These are phyloP conservation scores for Salix suchowensis DNA, from an alignment of 345 rosid species.

Conservation along the genomic window DNA sequence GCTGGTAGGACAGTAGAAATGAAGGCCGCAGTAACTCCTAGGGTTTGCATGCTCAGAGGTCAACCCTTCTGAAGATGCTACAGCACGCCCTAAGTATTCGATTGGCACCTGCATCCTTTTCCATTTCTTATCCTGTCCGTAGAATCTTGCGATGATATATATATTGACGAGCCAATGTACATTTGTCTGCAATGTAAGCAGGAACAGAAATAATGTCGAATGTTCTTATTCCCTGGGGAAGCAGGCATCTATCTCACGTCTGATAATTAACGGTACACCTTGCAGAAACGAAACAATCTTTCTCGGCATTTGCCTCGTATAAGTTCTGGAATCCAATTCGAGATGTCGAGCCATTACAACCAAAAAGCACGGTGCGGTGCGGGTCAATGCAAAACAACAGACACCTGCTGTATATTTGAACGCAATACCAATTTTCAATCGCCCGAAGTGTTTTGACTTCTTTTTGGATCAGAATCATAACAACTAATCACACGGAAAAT, in stretches of 20 bases:
- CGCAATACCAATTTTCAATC: too few species aligned
- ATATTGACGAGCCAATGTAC: neutral
- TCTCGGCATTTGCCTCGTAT: neutral
- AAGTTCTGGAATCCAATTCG: conserved; percentile 4
- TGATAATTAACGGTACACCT: too few species aligned
- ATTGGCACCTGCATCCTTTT: neutral
- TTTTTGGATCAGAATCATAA: too few species aligned
- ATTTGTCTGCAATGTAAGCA: neutral
- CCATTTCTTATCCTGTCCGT: neutral
- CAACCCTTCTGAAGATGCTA: neutral
- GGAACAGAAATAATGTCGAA: neutral
- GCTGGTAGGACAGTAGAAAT: neutral
- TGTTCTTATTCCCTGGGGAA: conserved; percentile 1
- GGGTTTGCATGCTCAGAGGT: neutral
- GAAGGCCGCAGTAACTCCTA: neutral
- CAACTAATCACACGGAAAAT: neutral
- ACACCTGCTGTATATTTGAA: too few species aligned
- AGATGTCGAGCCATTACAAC: neutral
- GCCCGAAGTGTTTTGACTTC: too few species aligned
- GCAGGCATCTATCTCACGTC: neutral
- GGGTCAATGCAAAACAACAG: too few species aligned
- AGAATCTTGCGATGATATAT: neutral
- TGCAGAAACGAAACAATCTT: neutral
- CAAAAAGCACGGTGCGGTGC: too few species aligned
- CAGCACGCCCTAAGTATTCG: neutral